Conservation (phyloP, 1,284 basidiomycete genomes). For the Boletus semigastroideus region DNA sequence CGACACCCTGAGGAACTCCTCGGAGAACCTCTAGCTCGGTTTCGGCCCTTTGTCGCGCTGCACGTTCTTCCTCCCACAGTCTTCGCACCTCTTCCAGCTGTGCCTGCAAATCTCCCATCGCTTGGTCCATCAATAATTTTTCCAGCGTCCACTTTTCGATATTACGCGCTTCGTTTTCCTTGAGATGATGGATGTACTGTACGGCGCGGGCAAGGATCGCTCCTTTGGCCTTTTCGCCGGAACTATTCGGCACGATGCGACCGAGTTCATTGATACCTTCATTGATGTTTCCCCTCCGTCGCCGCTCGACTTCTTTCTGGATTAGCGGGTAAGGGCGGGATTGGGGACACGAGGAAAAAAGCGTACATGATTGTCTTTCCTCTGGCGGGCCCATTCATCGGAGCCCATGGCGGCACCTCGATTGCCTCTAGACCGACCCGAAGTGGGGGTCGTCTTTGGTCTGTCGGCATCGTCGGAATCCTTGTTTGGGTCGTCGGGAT, state of each 20-base stretch:
- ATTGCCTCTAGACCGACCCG: constrained; percentile 45
- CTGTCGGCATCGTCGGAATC: constrained; percentile 38
- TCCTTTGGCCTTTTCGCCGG: constrained; percentile 87
- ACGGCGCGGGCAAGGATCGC: constrained; percentile 84
- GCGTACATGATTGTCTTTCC: constrained; percentile 84
- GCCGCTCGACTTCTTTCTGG: constrained; percentile 96
- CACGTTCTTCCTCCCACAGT: constrained; percentile 71
- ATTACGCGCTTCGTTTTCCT: constrained; percentile 87
- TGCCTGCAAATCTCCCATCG: constrained; percentile 80
- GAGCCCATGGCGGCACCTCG: constrained; percentile 59
- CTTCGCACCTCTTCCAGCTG: constrained; percentile 76
- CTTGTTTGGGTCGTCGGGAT: constrained; percentile 34
- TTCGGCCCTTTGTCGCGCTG: constrained; percentile 55
- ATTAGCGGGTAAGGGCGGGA: constrained; percentile 1
- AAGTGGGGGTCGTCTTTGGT: constrained; percentile 23
- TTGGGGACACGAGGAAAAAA: background rate
- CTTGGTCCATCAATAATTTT: constrained; percentile 90
- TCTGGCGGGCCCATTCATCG: constrained; percentile 79
- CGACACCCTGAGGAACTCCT: constrained; percentile 28
- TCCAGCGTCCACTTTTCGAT: constrained; percentile 96
- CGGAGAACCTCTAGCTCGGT: constrained; percentile 55
- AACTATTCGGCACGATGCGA: constrained; percentile 83
- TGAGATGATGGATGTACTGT: constrained; percentile 86
- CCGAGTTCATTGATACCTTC: constrained; percentile 93
- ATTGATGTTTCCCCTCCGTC: constrained; percentile 92